Base-by-base conservation (phyloP, 2,329 filamentous ascomycete species). In the Ascochyta fabae region DNA sequence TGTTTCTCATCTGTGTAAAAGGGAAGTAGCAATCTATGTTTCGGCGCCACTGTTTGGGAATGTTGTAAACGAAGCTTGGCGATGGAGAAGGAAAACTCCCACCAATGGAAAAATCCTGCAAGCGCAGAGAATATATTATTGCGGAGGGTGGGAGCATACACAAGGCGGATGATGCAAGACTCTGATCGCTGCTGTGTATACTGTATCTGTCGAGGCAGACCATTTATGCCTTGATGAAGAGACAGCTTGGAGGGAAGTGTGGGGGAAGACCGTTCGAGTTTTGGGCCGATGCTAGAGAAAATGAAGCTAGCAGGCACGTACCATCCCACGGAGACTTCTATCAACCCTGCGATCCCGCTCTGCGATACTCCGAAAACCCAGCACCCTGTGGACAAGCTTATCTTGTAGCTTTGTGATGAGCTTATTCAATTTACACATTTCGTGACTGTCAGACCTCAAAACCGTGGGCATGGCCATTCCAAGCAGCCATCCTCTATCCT, bases 101-200 rank as follows among this genome's bases (percentile, higher is more conserved):
- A 65, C 66, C 64, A 68, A 68, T 67, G 44, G 59, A 61, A 64
- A 40, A 43, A 62, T 59, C 46, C 2, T 33, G 27, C 35, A 42
- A 45, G 35, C 48, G 35, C 40, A 46, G 12, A 35, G 19, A n/a
- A 26, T 49, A 48, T n/a, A 57, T 45, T 53, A 23, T 52, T 19
- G 13, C 34, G 39, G 43, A n/a, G 33, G 15, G 40, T 39, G 27
- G 33, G 29, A 13, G n/a, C 5, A 16, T 35, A 24, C 15, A 19
- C 33, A 36, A 13, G 6, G 10, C 2, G n/a, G 4, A 48, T 16
- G 16, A 29, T 9, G 38, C 23, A 24, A 48, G 26, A 44, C 31
- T 26, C 36, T 29, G 27, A 48, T 48, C 19, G 34, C 39, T 34
- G 39, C 8, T 39, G 13, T 23, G n/a, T 9, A 27, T 8, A 33